phyloP scores from a whole-genome alignment of 352 stramenopile genomes.

The Saprolegnia diclina region DNA sequence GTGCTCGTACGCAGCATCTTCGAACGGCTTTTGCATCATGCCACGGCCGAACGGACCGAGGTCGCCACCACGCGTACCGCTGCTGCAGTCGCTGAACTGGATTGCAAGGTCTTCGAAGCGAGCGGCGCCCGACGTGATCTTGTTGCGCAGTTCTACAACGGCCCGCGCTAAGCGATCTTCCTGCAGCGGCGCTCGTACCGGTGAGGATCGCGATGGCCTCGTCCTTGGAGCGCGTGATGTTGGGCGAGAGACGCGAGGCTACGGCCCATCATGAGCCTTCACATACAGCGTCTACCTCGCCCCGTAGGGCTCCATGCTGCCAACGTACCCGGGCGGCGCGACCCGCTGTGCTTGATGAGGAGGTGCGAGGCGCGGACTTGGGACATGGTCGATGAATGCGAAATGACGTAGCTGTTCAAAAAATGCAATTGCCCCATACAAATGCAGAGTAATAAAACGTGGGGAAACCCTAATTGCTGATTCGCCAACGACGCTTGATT shows the following conservation, averaged over 20 bases:
- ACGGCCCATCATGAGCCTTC: conserved; percentile 2
- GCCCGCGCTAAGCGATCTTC: neutral
- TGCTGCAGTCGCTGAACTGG: conserved; percentile 83
- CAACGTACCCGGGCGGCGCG: conserved; percentile 67
- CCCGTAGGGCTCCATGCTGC: neutral
- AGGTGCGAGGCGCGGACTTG: conserved; percentile 87
- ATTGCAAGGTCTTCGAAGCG: conserved; percentile 70
- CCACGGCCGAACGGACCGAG: conserved; percentile 82
- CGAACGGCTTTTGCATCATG: conserved; percentile 91
- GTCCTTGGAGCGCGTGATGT: conserved; percentile 88
- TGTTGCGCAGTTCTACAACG: conserved; percentile 49
- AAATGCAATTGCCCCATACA: neutral
- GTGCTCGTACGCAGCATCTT: conserved; percentile 65
- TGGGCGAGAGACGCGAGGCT: conserved; percentile 84
- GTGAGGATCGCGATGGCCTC: conserved; percentile 85
- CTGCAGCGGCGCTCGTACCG: conserved; percentile 31
- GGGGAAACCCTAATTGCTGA: neutral
- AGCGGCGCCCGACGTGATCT: conserved; percentile 78
- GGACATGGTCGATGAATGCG: conserved; percentile 4
- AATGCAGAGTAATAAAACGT: neutral
- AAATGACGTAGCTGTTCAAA: neutral
- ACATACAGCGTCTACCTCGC: conserved; percentile 14
- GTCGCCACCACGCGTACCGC: conserved; percentile 81
- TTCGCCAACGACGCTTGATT: neutral
- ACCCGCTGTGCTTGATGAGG: conserved; percentile 94